Conservation (phyloP, 768 basidiomycete genomes). For the Termitomyces sp. region DNA sequence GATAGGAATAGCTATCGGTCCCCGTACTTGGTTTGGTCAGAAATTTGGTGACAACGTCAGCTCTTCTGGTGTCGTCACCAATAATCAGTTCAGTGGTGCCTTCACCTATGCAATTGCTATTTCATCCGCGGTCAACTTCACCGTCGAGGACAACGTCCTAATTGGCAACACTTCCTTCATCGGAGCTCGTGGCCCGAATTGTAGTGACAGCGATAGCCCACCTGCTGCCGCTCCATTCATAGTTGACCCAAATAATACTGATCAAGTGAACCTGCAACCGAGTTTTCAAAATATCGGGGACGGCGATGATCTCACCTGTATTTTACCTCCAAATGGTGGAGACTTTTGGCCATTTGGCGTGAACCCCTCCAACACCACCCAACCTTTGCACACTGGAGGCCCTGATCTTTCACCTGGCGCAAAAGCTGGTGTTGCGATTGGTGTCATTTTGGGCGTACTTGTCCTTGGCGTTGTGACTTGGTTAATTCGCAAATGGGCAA, state of each 20-base stretch:
- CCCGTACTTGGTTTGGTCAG: slow-evolving; percentile 69
- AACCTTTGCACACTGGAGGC: slow-evolving; percentile 8
- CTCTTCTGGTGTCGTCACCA: slow-evolving; percentile 44
- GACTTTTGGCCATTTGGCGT: slow-evolving; percentile 69
- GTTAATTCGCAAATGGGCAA: slow-evolving; percentile 43
- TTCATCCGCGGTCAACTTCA: slow-evolving; percentile 59
- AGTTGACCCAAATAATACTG: slow-evolving; percentile 37
- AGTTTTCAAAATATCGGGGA: slow-evolving; percentile 47
- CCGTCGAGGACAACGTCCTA: slow-evolving; percentile 54
- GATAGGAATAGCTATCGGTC: slow-evolving; percentile 78
- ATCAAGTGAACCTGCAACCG: slow-evolving; percentile 38
- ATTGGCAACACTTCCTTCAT: slow-evolving; percentile 72
- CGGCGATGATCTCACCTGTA: slow-evolving; percentile 58
- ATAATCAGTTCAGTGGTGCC: slow-evolving; percentile 59
- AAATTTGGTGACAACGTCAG: slow-evolving; percentile 45
- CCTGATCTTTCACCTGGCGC: slow-evolving; percentile 5
- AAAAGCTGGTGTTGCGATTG: slow-evolving; percentile 34
- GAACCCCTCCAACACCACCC: slow-evolving; percentile 30
- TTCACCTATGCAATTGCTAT: slow-evolving; percentile 73
- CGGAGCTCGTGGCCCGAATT: slow-evolving; percentile 62
- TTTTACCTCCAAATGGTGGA: slow-evolving; percentile 60
- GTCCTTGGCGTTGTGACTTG: slow-evolving; percentile 33
- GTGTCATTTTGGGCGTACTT: slow-evolving; percentile 41
- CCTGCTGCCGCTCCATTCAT: slow-evolving; percentile 59
- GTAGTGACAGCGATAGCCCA: slow-evolving; percentile 39